Percentiles rank a stretch among this genome's conserved stretches.
Conservation (phyloP, 2,329 filamentous ascomycete genomes). For the Penicillium griseofulvum region DNA sequence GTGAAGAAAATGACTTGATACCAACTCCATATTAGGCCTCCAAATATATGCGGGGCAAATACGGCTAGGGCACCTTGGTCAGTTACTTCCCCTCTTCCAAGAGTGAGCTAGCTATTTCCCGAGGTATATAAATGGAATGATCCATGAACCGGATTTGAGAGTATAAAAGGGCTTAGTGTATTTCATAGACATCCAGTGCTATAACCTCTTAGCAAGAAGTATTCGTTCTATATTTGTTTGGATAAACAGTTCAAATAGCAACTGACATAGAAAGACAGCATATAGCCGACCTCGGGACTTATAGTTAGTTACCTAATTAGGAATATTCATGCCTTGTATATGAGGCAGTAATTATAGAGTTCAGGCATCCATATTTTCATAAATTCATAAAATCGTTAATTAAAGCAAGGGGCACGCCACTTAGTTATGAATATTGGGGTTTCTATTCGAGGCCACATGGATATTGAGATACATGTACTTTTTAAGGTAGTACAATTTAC, state of each 20-base stretch:
- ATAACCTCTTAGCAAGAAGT: too few species aligned
- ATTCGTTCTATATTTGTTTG: neutral
- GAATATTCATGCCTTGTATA: neutral
- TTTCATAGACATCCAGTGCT: neutral
- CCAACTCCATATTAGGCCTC: neutral
- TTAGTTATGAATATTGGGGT: neutral
- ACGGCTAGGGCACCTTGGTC: neutral
- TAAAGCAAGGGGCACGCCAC: constrained; percentile 1
- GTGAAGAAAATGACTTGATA: neutral
- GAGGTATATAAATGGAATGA: neutral
- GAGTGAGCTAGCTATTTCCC: neutral
- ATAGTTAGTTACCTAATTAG: neutral
- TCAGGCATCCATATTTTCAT: neutral
- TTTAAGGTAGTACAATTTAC: neutral
- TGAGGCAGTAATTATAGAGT: neutral
- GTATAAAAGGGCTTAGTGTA: neutral
- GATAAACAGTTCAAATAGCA: neutral
- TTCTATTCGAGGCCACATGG: neutral
- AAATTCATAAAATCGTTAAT: neutral
- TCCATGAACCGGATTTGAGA: neutral
- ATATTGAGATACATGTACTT: neutral
- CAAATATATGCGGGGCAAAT: constrained; percentile 1
- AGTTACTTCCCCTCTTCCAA: neutral
- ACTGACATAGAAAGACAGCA: neutral
- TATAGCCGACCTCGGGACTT: too few species aligned